Base-by-base conservation (phyloP, 2,329 filamentous ascomycete species). In the Rasamsonia emersonii region DNA sequence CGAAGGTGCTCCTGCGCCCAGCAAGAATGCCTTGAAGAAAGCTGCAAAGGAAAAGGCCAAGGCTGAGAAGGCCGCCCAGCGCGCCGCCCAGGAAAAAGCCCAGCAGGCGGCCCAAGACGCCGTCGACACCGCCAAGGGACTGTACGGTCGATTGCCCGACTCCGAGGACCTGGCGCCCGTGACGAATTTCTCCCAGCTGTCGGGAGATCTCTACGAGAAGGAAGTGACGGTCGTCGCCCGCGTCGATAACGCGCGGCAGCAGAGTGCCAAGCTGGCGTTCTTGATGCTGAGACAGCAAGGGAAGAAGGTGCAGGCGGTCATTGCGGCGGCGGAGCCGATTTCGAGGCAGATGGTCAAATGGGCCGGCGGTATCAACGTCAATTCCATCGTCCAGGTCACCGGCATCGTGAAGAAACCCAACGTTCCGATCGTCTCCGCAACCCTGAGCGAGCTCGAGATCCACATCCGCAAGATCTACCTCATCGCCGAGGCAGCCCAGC, bases 281-380 rank as follows among this genome's bases (percentile, higher is more conserved):
- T 64, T 95, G 49, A 86, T 91, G 65, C 71, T 96, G 47, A 75
- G 85, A 42, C 73, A 86, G 59, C 77, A 83, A 57, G 73, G 78
- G 50, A 79, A 82, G 68, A 81, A 79, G 16, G 79, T 95, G 23
- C 88, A 95, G 66, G 86, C 81, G 31, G 80, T 95, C 29, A 75
- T 74, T 50, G 62, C 68, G 54, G 75, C 86, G 49, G 77, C 70
- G 20, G 63, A 55, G 40, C 72, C 64, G 30, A 73, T 86, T 21
- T 82, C 76, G 40, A 80, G 79, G 56, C 86, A 84, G 61, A 96
- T 96, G 89, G 84, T 95, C 55, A 96, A 96, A 66, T 96, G 83
- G 76, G 77, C 82, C 30, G 76, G 75, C 28, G 72, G 67, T 25
- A 64, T 94, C 45, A 81, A 76, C 51, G 70, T 80, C 27, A 89